Evolutionary conservation across 1,284 basidiomycete genomes (phyloP), one percentile per base, ranked within the genome.

Genomic region (Tylopilus microsporus): DNA sequence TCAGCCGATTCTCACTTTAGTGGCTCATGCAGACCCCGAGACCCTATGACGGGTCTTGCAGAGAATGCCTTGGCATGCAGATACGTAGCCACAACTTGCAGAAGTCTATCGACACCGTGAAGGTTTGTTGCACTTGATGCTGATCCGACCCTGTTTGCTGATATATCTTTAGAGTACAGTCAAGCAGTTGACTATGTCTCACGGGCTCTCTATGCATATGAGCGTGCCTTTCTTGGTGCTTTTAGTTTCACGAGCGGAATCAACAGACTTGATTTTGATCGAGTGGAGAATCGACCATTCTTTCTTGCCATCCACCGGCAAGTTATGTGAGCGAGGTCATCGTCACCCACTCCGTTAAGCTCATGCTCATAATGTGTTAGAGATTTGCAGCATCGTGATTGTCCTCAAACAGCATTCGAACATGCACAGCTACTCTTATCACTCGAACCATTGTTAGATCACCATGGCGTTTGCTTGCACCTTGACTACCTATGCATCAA

Each of bases 141-240:
- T 12, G 49, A 9, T 32, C 16, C 39, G 10, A n/a, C 15, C 9
- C 21, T 16, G 41, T 37, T 57, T n/a, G 16, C 47, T 53, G 3
- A 60, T n/a, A 16, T 30, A 16, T 46, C 15, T 11, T 47, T 58
- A 91, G 92, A 95, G 68, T 86, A 93, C 65, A 82, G 88, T 19
- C 86, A 87, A 42, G 89, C 92, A 0, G 85, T 91, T 2, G 92
- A 96, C 62, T 92, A 86, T 65, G 84, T 94, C 37, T 90, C 93
- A 60, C 83, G 93, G 13, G 89, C 93, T 0, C 73, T 97, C 36
- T 96, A 94, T 73, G 86, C 92, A 0, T 94, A 94, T 62, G 94
- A 96, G 68, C 85, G 91, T 21, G 86, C 89, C 10, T 89, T 96
- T 62, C 79, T 92, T 9, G 90, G 92, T 2, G 79, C 87, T 0